A percentile compares a stretch with the other conserved stretches of the same genome.
Conservation (phyloP, 345 rosid species). For the Citrus trifoliata region DNA sequence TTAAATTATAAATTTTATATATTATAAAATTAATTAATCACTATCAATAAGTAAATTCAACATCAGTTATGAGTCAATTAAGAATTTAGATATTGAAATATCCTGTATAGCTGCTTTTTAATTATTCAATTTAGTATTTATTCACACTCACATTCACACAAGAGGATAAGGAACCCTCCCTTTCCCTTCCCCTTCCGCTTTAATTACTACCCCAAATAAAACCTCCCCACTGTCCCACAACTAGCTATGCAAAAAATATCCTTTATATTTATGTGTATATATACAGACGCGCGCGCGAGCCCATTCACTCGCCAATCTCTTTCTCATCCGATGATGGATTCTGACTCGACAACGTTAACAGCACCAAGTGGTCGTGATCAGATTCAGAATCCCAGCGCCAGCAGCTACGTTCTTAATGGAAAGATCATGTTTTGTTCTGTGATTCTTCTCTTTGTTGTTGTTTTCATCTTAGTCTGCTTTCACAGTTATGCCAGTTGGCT, state of each 20-base stretch:
- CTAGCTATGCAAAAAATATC: too few species aligned
- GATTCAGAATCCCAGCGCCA: constrained; percentile 10
- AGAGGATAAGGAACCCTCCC: constrained; percentile 18
- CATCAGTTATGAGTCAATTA: too few species aligned
- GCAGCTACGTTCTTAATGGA: constrained; percentile 41
- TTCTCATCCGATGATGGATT: background rate
- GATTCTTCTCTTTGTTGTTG: constrained; percentile 48
- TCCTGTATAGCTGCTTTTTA: fast-evolving
- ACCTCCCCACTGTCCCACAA: too few species aligned
- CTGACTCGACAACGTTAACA: background rate
- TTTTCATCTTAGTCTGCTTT: constrained; percentile 48
- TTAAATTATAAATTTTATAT: too few species aligned
- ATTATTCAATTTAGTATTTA: too few species aligned
- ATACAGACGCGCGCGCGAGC: too few species aligned
- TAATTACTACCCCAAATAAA: too few species aligned
- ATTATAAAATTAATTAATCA: too few species aligned
- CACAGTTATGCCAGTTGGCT: constrained; percentile 54
- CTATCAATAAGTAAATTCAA: too few species aligned
- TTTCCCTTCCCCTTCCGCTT: constrained; percentile 10
- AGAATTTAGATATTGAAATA: too few species aligned
- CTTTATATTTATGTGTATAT: too few species aligned
- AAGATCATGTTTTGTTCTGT: constrained; percentile 54
- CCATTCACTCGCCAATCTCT: background rate
- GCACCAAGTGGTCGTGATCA: background rate
- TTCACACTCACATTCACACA: too few species aligned